phyloP scores from a whole-genome alignment of 2,329 filamentous ascomycete genomes.

The Curvularia eragrostidis region DNA sequence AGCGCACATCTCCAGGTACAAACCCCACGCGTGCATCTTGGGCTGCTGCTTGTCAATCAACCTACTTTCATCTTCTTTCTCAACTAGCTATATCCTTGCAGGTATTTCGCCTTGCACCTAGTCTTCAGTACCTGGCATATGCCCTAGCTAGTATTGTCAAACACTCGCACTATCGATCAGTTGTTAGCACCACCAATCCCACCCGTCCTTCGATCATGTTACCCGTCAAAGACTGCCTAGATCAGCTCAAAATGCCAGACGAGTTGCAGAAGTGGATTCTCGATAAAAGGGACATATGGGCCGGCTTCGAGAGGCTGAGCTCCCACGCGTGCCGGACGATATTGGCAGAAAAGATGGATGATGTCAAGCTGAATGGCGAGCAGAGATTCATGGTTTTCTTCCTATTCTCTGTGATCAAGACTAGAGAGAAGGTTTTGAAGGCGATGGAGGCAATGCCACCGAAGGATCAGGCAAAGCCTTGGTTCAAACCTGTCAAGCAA shows the following conservation, averaged over 20 bases:
- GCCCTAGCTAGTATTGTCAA: background rate
- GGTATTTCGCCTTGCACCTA: too few species aligned
- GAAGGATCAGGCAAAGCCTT: background rate
- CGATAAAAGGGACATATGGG: background rate
- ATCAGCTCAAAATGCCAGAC: background rate
- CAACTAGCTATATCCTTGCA: too few species aligned
- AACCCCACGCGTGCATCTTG: too few species aligned
- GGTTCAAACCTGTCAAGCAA: background rate
- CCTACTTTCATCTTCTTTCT: too few species aligned
- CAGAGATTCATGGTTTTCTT: background rate
- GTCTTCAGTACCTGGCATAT: background rate
- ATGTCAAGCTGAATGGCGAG: background rate
- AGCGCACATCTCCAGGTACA: too few species aligned
- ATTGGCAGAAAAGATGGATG: background rate
- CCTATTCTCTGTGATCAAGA: background rate
- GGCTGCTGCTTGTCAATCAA: too few species aligned
- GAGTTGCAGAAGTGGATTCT: background rate
- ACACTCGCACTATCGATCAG: too few species aligned
- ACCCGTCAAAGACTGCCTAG: background rate
- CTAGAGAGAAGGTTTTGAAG: background rate
- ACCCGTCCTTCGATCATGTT: too few species aligned
- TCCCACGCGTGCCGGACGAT: background rate
- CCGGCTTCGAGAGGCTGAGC: background rate
- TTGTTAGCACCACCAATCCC: too few species aligned
- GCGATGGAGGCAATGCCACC: background rate